Base-by-base conservation (phyloP, 345 rosid species). In the Xanthoceras sorbifolium region DNA sequence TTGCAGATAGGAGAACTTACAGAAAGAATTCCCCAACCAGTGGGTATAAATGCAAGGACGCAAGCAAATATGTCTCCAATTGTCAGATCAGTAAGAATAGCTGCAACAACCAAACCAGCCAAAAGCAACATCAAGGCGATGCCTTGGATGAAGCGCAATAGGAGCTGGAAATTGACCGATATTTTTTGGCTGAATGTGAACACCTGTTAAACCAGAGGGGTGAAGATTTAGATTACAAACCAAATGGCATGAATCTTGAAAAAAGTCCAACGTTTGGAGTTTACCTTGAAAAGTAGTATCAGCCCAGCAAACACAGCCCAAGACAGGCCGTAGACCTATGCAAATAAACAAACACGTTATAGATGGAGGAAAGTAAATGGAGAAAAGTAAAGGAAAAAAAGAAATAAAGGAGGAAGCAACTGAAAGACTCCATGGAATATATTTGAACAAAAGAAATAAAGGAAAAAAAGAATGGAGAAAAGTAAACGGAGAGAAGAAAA, bases 151-250 rank as follows among this genome's bases (percentile, higher is more conserved):
- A 96, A 96, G 70, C 98, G 88, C 82, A 93, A 79, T 42, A 96
- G 22, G 67, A 96, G 97, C 93, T 93, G 99, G 82, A 96, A 96
- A 67, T 93, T 96, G 76, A 92, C 98, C 23, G 98, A 96, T 9
- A 89, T 88, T 87, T 96, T 96, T 88, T 93, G 98, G 78, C 99
- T 96, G 87, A 92, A 96, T 69, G 98, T 93, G 86, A 96, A 96
- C 12, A 96, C 94, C 99, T 95, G 84, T 50, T 31, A 69, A 74
- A 83, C 31, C 59, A 61, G 52, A 74, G 44, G 44, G 11, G 70
- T n/a, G 38, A 0, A 36, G 29, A 50, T 62, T 63, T 38, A 72
- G 76, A 73, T 72, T 78, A 71, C 75, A 77, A 36, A 72, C 20
- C 29, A 69, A 28, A 23, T 1, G 36, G 25, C 15, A 48, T 22